phyloP scores from a whole-genome alignment of 176 grass and related monocot genomes.

The Hyparrhenia diplandra region DNA sequence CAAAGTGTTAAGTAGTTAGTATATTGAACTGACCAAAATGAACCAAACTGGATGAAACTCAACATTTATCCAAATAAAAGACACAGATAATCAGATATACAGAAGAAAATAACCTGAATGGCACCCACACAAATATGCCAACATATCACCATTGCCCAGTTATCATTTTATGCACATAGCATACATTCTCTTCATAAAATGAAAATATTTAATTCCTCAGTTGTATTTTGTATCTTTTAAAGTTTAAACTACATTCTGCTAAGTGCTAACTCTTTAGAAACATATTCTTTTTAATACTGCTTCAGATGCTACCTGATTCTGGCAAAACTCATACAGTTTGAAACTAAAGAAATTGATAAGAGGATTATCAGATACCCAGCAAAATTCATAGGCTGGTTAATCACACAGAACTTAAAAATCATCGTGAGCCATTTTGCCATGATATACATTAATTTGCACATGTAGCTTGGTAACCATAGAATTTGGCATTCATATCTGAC shows the following conservation, averaged over 20 bases:
- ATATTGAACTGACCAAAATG: neutral
- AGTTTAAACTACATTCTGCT: neutral
- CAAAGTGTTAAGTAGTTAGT: conserved; percentile 13
- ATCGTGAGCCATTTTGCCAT: neutral
- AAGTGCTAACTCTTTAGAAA: neutral
- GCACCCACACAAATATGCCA: neutral
- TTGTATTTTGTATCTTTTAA: neutral
- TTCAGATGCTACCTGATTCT: neutral
- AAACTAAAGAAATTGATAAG: neutral
- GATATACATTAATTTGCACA: neutral
- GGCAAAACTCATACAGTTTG: neutral
- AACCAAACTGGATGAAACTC: neutral
- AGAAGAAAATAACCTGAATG: neutral
- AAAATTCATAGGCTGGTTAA: neutral
- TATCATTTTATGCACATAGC: conserved; percentile 7
- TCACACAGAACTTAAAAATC: neutral
- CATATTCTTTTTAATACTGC: neutral
- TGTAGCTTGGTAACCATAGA: neutral
- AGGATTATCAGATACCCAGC: neutral
- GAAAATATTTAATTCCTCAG: neutral
- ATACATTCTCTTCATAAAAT: neutral
- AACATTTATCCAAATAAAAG: neutral
- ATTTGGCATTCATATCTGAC: neutral
- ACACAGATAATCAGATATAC: neutral
- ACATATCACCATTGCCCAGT: neutral